Percentiles rank a stretch among this genome's conserved stretches.
These are phyloP conservation scores for Fusarium miscanthi DNA, from an alignment of 2,329 filamentous ascomycete genomes.

Conservation along the genomic window DNA sequence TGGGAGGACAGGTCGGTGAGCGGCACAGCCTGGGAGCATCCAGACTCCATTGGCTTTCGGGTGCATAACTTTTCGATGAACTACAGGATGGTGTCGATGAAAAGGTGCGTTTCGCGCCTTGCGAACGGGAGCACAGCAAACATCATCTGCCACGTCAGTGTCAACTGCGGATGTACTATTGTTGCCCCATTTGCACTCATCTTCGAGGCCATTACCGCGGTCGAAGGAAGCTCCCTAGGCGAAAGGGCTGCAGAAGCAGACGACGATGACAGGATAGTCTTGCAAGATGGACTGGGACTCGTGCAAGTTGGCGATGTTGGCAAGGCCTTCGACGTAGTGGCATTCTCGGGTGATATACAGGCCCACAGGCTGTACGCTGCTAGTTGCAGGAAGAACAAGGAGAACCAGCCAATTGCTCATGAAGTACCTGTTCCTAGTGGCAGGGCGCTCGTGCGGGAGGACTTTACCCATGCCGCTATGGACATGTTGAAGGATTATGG, in stretches of 20 bases:
- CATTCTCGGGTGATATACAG: not conserved
- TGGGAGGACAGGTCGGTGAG: not conserved
- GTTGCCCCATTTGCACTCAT: not conserved
- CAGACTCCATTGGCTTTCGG: not conserved
- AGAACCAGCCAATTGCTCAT: accelerated
- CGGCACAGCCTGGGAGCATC: not conserved
- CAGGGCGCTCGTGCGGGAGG: not conserved
- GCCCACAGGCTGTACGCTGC: not conserved
- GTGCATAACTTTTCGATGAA: not conserved
- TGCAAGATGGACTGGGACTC: not conserved
- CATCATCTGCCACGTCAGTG: not conserved
- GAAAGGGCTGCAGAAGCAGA: not conserved
- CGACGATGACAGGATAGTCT: not conserved
- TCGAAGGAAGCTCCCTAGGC: not conserved
- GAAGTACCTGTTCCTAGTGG: not conserved
- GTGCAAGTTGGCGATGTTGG: not conserved
- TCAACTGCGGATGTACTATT: not conserved
- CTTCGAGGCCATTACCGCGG: not conserved
- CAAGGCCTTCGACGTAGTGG: not conserved
- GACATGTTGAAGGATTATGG: not conserved
- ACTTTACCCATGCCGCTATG: not conserved
- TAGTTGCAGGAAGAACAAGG: not conserved
- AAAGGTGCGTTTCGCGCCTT: not conserved
- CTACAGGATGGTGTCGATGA: not conserved
- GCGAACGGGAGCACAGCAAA: not conserved